Conservation (phyloP, 1,139 yeast species). For the Groenewaldozyma sp. region DNA sequence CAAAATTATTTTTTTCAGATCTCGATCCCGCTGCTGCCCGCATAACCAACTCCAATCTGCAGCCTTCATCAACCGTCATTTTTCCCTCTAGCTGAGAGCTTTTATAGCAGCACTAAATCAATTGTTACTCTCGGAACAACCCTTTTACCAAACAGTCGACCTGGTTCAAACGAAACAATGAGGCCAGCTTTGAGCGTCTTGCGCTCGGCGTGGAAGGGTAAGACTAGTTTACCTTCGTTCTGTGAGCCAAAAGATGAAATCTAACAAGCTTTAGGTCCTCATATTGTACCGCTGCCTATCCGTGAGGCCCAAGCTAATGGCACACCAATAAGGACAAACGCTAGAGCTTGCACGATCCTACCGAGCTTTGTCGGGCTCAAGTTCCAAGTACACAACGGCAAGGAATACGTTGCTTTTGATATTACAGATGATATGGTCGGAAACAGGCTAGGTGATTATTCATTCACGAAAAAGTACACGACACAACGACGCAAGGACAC, state of each 20-base stretch:
- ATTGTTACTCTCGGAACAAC: no score
- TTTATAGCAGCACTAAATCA: no score
- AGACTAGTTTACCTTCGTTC: no score
- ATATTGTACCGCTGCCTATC: conserved; percentile 85
- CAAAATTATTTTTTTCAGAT: no score
- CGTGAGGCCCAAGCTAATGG: conserved; percentile 74
- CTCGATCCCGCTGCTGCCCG: no score
- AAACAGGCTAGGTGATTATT: conserved; percentile 90
- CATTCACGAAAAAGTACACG: conserved; percentile 83
- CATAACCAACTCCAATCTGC: no score
- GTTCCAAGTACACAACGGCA: conserved; percentile 94
- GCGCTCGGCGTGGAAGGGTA: conserved; percentile 75
- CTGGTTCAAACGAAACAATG: no score
- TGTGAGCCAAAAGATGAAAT: not conserved
- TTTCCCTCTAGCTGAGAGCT: no score
- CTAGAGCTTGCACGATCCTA: conserved; percentile 84
- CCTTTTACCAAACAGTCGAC: no score
- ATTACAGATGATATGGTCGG: conserved; percentile 96
- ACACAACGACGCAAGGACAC: conserved; percentile 51
- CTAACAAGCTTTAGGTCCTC: conserved; percentile 52
- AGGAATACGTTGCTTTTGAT: conserved; percentile 82
- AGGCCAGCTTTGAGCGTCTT: conserved; percentile 47
- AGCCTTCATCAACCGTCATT: no score
- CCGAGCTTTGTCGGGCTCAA: conserved; percentile 93
- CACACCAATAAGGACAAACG: conserved; percentile 86